A percentile compares a stretch with the other conserved stretches of the same genome.
Conservation (phyloP, 352 stramenopile genomes). For the Phytophthora tentaculata region DNA sequence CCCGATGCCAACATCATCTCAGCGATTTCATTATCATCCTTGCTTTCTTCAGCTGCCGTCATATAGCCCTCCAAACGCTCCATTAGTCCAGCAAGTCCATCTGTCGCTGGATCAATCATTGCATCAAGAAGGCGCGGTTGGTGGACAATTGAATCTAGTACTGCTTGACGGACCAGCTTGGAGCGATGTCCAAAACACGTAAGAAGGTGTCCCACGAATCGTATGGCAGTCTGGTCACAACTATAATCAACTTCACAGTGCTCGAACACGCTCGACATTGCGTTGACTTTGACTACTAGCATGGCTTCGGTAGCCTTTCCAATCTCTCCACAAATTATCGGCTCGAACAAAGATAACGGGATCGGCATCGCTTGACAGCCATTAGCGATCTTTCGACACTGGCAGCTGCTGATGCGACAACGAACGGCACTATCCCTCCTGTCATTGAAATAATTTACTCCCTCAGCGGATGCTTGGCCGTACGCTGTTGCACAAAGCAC, state of each 20-base stretch:
- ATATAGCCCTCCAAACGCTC: constrained; percentile 45
- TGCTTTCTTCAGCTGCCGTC: constrained; percentile 40
- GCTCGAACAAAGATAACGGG: constrained; percentile 40
- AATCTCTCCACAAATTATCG: constrained; percentile 28
- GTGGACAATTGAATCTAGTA: constrained; percentile 25
- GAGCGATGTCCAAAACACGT: constrained; percentile 31
- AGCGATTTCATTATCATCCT: constrained; percentile 27
- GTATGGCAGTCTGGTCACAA: constrained; percentile 28
- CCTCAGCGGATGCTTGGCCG: constrained; percentile 28
- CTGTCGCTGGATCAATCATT: constrained; percentile 41
- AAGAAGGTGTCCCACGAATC: constrained; percentile 44
- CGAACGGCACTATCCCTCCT: constrained; percentile 8
- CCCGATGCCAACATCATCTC: constrained; percentile 41
- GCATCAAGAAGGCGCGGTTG: constrained; percentile 39
- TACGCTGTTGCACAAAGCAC: constrained; percentile 45
- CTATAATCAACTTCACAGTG: constrained; percentile 49
- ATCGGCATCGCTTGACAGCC: constrained; percentile 29
- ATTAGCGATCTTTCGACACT: constrained; percentile 28
- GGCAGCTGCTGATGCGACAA: constrained; percentile 23
- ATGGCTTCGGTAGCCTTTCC: constrained; percentile 13
- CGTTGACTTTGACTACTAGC: constrained; percentile 29
- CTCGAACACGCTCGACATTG: constrained; percentile 45
- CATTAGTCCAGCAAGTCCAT: constrained; percentile 34
- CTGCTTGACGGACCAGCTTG: constrained; percentile 24
- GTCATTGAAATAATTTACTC: background rate